A percentile compares a stretch with the other conserved stretches of the same genome.
These are phyloP conservation scores for Mycena rebaudengoi DNA, from an alignment of 768 basidiomycete genomes.

Conservation along the genomic window DNA sequence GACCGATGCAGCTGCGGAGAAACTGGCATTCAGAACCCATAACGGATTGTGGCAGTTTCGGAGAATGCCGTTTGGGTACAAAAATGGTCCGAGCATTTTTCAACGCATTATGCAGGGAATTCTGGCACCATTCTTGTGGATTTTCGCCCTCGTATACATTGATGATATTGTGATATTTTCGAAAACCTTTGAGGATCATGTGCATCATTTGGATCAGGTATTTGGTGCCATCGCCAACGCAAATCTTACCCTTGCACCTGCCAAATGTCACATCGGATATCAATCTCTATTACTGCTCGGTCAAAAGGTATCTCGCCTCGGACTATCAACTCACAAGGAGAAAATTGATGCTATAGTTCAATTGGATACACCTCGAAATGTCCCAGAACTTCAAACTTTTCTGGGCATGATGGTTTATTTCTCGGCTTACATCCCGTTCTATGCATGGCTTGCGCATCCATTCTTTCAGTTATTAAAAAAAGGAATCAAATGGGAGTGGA, in stretches of 20 bases:
- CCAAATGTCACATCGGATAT: slow-evolving; percentile 45
- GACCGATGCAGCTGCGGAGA: slow-evolving; percentile 34
- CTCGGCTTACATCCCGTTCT: slow-evolving; percentile 44
- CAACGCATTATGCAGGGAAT: slow-evolving; percentile 51
- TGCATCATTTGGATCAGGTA: slow-evolving; percentile 39
- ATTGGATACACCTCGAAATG: slow-evolving; percentile 34
- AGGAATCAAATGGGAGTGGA: slow-evolving; percentile 33
- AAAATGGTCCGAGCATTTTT: slow-evolving; percentile 48
- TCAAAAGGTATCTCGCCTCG: slow-evolving; percentile 48
- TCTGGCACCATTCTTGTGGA: slow-evolving; percentile 45
- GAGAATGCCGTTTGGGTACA: slow-evolving; percentile 50
- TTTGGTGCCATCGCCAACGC: slow-evolving; percentile 35
- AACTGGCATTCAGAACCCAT: slow-evolving; percentile 49
- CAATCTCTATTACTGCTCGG: slow-evolving; percentile 45
- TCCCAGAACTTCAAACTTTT: slow-evolving; percentile 40
- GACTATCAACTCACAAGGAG: slow-evolving; percentile 46
- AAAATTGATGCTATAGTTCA: slow-evolving; percentile 45
- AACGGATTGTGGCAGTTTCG: slow-evolving; percentile 49
- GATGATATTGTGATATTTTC: slow-evolving; percentile 52
- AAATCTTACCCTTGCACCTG: slow-evolving; percentile 41
- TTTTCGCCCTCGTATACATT: slow-evolving; percentile 51
- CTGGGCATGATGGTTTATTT: slow-evolving; percentile 51
- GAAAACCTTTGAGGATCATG: slow-evolving; percentile 36
- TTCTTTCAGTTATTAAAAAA: slow-evolving; percentile 44
- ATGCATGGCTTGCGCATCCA: slow-evolving; percentile 42